Conservation (phyloP, 352 stramenopile genomes). For the Phytophthora europaea region DNA sequence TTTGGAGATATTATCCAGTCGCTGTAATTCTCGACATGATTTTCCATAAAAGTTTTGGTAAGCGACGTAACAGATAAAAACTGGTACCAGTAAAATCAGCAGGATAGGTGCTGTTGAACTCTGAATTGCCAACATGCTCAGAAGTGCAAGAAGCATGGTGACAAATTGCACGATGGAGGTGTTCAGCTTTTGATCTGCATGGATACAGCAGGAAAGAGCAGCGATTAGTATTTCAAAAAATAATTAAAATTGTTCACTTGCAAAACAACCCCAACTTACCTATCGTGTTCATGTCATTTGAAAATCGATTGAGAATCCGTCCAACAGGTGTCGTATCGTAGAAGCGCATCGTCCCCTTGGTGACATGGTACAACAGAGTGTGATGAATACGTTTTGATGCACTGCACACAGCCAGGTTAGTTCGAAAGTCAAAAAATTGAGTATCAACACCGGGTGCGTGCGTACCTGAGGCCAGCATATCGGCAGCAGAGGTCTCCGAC, state of each 20-base stretch:
- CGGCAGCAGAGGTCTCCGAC: slow-evolving; percentile 55
- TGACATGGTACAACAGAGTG: slow-evolving; percentile 64
- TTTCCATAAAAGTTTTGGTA: slow-evolving; percentile 76
- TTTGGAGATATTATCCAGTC: slow-evolving; percentile 67
- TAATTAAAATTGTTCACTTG: neutral
- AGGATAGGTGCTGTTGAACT: slow-evolving; percentile 55
- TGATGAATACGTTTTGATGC: slow-evolving; percentile 75
- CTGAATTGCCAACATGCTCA: slow-evolving; percentile 68
- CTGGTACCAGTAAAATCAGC: slow-evolving; percentile 62
- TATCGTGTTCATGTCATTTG: slow-evolving; percentile 73
- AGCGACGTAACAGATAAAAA: slow-evolving; percentile 73
- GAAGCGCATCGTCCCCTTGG: slow-evolving; percentile 87
- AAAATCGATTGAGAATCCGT: slow-evolving; percentile 84
- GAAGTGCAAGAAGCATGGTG: slow-evolving; percentile 57
- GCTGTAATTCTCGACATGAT: slow-evolving; percentile 77
- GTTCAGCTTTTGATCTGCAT: slow-evolving; percentile 70
- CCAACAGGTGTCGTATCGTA: slow-evolving; percentile 88
- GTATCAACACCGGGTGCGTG: neutral
- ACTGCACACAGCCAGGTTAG: slow-evolving; percentile 26
- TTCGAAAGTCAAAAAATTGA: neutral
- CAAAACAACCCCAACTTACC: slow-evolving; percentile 37
- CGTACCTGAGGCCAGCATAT: slow-evolving; percentile 65
- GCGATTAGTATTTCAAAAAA: slow-evolving; percentile 9
- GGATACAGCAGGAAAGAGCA: slow-evolving; percentile 10
- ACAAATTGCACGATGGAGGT: slow-evolving; percentile 52